phyloP scores from a whole-genome alignment of 2,329 filamentous ascomycete species.

The Phaeomoniella chlamydospora region DNA sequence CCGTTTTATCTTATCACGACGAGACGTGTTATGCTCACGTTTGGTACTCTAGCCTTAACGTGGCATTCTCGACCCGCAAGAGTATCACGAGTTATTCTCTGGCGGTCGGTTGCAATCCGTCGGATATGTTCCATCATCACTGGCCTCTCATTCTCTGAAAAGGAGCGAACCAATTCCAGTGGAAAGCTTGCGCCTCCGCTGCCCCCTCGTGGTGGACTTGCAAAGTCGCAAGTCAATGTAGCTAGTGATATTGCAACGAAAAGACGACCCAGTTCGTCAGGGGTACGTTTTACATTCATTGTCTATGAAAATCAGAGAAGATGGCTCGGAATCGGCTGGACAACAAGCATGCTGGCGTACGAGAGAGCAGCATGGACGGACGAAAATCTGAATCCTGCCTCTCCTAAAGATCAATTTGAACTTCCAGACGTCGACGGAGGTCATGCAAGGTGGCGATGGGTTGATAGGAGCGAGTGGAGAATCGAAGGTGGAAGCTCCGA shows the following conservation, averaged over 20 bases:
- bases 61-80: conserved; percentile 85
- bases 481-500: conserved; percentile 51
- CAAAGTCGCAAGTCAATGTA: conserved; percentile 27
- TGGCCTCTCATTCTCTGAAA: conserved; percentile 57
- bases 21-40: conserved; percentile 64
- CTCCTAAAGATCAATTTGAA: conserved; percentile 57
- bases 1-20: conserved; percentile 78
- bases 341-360: conserved; percentile 75
- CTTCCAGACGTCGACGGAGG: conserved; percentile 53
- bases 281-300: conserved; percentile 91
- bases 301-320: conserved; percentile 92
- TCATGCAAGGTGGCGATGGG: conserved; percentile 63
- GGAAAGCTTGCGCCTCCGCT: conserved; percentile 4
- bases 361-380: conserved; percentile 90
- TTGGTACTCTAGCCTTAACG: conserved; percentile 75
- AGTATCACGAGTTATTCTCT: conserved; percentile 74
- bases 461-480: conserved; percentile 69
- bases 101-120: conserved; percentile 69
- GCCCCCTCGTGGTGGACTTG: conserved; percentile 22
- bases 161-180: conserved; percentile 14
- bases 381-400: conserved; percentile 74
- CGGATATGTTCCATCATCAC: conserved; percentile 58
- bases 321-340: conserved; percentile 94
- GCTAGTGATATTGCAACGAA: conserved; percentile 31
- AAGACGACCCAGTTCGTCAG: conserved; percentile 41